phyloP scores from a whole-genome alignment of 495 filamentous ascomycete species.

The Penicillium roqueforti region DNA sequence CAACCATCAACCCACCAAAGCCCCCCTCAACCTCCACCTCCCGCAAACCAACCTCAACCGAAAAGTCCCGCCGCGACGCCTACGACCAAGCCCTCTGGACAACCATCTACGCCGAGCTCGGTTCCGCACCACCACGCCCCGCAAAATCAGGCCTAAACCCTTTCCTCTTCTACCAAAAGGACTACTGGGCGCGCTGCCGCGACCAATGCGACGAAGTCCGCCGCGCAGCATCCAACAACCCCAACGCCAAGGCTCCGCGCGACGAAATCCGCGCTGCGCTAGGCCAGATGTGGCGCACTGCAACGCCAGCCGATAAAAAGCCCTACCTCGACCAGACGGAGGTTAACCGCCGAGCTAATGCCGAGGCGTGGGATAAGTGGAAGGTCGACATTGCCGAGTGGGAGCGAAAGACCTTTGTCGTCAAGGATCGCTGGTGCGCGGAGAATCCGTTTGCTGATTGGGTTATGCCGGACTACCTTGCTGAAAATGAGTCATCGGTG shows the following conservation, averaged over 20 bases:
- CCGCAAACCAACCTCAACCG: constrained; percentile 30
- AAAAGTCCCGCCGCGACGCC: constrained; percentile 54
- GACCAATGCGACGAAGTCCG: constrained; percentile 64
- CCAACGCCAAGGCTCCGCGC: constrained; percentile 59
- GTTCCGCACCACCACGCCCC: constrained; percentile 67
- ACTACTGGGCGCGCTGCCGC: constrained; percentile 72
- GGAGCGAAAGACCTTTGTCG: constrained; percentile 58
- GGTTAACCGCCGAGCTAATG: constrained; percentile 59
- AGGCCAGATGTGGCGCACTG: constrained; percentile 85
- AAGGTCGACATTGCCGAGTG: constrained; percentile 58
- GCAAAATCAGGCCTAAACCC: constrained; percentile 65
- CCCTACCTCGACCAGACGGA: constrained; percentile 73
- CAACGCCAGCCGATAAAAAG: constrained; percentile 58
- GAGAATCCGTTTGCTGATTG: constrained; percentile 50
- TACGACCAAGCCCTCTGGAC: constrained; percentile 73
- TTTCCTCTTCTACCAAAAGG: constrained; percentile 67
- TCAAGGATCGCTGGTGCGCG: constrained; percentile 60
- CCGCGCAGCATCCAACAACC: constrained; percentile 58
- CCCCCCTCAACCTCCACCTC: constrained; percentile 11
- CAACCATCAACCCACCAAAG: constrained; percentile 6
- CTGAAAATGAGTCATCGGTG: not conserved
- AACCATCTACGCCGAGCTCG: constrained; percentile 63
- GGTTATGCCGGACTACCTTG: constrained; percentile 12
- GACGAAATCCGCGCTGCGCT: constrained; percentile 78
- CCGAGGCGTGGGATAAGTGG: constrained; percentile 54